These are phyloP conservation scores for Carex scoparia DNA, from an alignment of 176 grass and related monocot genomes.

Conservation along the genomic window DNA sequence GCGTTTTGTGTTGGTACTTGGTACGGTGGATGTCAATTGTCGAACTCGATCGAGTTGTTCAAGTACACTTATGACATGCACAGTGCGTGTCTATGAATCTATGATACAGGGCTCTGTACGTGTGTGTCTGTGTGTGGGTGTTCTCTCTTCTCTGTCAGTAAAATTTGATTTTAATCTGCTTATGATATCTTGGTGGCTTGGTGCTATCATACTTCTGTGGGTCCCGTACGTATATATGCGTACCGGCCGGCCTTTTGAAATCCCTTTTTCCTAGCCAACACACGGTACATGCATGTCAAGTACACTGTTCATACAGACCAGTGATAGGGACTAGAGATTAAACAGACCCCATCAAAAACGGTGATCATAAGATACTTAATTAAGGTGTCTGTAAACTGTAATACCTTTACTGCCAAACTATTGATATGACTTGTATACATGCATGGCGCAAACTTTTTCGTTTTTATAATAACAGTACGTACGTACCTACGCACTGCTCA, in stretches of 20 bases:
- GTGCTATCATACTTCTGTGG: too few relatives aligned
- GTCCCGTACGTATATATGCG: too few relatives aligned
- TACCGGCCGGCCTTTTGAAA: not conserved
- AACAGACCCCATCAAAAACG: not conserved
- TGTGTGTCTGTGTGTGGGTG: not conserved
- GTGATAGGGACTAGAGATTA: not conserved
- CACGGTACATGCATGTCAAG: slow-evolving; percentile 3
- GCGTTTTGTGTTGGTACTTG: slow-evolving; percentile 2
- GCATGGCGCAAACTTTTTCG: too few relatives aligned
- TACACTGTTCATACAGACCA: not conserved
- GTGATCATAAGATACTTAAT: not conserved
- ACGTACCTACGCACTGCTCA: not conserved
- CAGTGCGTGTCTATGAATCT: not conserved
- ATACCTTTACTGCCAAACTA: not conserved
- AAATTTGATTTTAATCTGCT: not conserved
- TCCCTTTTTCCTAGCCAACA: not conserved
- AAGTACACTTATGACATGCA: not conserved
- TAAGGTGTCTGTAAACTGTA: not conserved
- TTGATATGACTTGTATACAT: not conserved
- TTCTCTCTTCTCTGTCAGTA: not conserved
- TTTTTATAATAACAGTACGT: too few relatives aligned
- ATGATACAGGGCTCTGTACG: not conserved
- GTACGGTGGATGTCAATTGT: slow-evolving; percentile 5
- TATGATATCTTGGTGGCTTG: too few relatives aligned
- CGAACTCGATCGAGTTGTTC: not conserved